phyloP scores from a whole-genome alignment of 2,329 filamentous ascomycete genomes.

The Ophiocordyceps robertsii region DNA sequence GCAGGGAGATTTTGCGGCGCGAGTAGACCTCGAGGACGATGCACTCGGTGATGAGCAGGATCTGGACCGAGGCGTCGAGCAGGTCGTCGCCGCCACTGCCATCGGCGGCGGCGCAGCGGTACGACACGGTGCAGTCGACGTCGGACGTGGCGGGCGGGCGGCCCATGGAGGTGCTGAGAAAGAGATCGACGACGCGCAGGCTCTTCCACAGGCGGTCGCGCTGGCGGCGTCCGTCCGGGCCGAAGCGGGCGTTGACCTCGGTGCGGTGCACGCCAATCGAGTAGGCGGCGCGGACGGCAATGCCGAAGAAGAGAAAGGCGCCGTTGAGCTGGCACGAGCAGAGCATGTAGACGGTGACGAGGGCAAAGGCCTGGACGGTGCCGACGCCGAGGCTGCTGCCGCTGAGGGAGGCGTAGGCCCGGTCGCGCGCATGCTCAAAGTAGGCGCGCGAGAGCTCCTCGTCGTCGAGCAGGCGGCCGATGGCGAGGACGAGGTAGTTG shows the following conservation, averaged over 20 bases:
- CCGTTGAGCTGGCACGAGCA: conserved; percentile 41
- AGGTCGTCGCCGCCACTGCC: conserved; percentile 24
- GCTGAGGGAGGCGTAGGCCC: conserved; percentile 29
- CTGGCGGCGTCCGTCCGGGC: conserved; percentile 24
- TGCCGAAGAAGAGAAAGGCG: conserved; percentile 39
- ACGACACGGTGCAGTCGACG: conserved; percentile 39
- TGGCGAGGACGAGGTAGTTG: conserved; percentile 36
- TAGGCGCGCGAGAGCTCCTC: conserved; percentile 28
- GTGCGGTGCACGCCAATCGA: conserved; percentile 39
- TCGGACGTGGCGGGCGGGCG: conserved; percentile 39
- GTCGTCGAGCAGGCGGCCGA: conserved; percentile 29
- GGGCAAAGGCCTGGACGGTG: conserved; percentile 35
- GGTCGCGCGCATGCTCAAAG: conserved; percentile 35
- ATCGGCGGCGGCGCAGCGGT: conserved; percentile 18
- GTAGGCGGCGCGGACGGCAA: conserved; percentile 37
- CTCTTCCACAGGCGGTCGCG: conserved; percentile 41
- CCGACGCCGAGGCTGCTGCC: conserved; percentile 33
- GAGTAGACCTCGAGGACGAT: conserved; percentile 40
- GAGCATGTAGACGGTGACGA: conserved; percentile 40
- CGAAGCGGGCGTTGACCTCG: conserved; percentile 39
- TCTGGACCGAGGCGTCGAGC: conserved; percentile 37
- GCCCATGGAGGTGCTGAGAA: conserved; percentile 39
- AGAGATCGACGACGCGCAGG: conserved; percentile 36
- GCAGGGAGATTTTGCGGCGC: conserved; percentile 35
- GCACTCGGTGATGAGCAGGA: conserved; percentile 35